Evolutionary conservation across 2,329 filamentous ascomycete genomes (phyloP), one percentile per base, ranked within the genome.

Genomic region (Daldinia sp.): DNA sequence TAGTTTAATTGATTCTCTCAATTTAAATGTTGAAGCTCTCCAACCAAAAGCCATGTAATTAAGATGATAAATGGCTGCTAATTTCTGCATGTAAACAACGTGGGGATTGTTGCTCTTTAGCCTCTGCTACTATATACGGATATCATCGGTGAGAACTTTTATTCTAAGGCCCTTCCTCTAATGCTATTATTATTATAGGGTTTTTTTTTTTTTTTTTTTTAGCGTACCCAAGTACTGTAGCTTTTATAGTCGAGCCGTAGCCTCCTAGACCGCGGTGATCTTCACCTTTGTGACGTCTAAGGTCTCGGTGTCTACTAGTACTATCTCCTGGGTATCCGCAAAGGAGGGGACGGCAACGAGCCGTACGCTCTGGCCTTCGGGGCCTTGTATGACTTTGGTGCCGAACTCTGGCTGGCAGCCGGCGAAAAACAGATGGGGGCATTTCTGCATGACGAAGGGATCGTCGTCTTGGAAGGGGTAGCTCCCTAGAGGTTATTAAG

Each of bases 381-480:
- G 84, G 0, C 91, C 91, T 46, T 90, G 82, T 39, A 97, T 90
- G 1, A 91, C 79, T 33, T 86, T 88, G 2, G 91, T 94, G 58
- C 88, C 90, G 78, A 97, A 97, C 59, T 85, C 84, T 2, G 93
- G 90, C 79, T 97, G 94, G 74, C 92, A 94, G 15, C 94, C 94
- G 1, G 92, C 91, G 78, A 99, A 93, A 82, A 93, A 98, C 35
- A 99, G 84, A 76, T 99, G 95, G 2, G 96, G 96, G 70, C 93
- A 97, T 18, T 89, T 83, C 70, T 90, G 88, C 75, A 99, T 86
- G 48, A 98, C 91, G 76, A 98, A 97, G 0, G 93, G 94, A 77
- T 99, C 97, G 56, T 93, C 88, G 18, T 96, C 92, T 80, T 98
- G 94, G 81, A 97, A 99, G 0, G 96, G 96, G 77, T 98, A 99